These are phyloP conservation scores for Fragosphaeria purpurea DNA, from an alignment of 2,329 filamentous ascomycete species.

Conservation along the genomic window DNA sequence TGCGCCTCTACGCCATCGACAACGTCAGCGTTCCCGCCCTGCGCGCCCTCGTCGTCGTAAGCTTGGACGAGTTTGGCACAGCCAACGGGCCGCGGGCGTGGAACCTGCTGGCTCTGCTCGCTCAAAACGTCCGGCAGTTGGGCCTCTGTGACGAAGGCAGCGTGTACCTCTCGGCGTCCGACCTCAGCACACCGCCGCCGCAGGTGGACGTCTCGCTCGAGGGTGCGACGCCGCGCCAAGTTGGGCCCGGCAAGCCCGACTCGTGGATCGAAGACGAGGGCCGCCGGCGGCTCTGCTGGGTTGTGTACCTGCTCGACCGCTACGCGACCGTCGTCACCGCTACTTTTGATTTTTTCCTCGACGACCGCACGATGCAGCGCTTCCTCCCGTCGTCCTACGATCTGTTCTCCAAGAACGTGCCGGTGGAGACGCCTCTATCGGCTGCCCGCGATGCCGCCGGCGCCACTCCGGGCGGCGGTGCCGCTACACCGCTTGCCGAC, in stretches of 20 bases:
- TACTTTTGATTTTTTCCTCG: slow-evolving; percentile 72
- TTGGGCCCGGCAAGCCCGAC: slow-evolving; percentile 69
- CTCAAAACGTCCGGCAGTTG: slow-evolving; percentile 76
- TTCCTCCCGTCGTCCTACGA: slow-evolving; percentile 81
- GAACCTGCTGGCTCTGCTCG: slow-evolving; percentile 84
- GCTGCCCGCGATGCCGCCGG: slow-evolving; percentile 17
- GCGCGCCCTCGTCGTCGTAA: slow-evolving; percentile 77
- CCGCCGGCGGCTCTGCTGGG: slow-evolving; percentile 78
- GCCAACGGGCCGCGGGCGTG: slow-evolving; percentile 85
- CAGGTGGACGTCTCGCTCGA: not conserved
- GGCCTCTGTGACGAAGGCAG: slow-evolving; percentile 74
- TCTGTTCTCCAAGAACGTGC: slow-evolving; percentile 71
- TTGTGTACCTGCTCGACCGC: slow-evolving; percentile 81
- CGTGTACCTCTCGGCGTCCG: slow-evolving; percentile 46
- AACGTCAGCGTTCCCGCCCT: slow-evolving; percentile 81
- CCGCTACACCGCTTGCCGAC: not conserved
- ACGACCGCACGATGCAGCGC: slow-evolving; percentile 80
- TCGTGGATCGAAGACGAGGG: slow-evolving; percentile 88
- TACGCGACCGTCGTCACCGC: slow-evolving; percentile 86
- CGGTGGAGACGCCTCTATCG: slow-evolving; percentile 68
- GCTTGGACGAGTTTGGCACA: slow-evolving; percentile 72
- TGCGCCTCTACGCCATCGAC: slow-evolving; percentile 77
- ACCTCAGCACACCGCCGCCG: not conserved
- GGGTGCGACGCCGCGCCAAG: slow-evolving; percentile 21
- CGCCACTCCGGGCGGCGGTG: too few species aligned